Evolutionary conservation across 2,329 filamentous ascomycete genomes (phyloP), one percentile per base, ranked within the genome.

Genomic region (Ascochyta rabiei): DNA sequence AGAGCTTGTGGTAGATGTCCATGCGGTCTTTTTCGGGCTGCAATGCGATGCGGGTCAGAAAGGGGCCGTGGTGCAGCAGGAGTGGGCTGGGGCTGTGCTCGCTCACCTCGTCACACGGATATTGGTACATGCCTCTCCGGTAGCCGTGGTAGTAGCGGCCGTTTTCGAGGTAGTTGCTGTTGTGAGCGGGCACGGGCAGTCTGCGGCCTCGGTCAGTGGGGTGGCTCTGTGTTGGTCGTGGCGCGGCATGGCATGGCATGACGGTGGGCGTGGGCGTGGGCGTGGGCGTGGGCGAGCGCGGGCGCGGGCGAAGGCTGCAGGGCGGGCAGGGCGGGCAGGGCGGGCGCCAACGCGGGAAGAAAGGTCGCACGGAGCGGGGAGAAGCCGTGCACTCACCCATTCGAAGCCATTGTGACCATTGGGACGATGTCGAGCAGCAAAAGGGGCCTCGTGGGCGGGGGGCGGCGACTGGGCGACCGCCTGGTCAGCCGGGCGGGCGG

Each of bases 1-100:
- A 89, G 63, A 93, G 79, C 67, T 90, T 89, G 78, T 96, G 89
- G 69, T 91, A 88, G 41, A 93, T 88, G 69, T 96, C 91, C 69
- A 93, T 82, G 62, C 90, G 85, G 71, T 92, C 89, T 68, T 87
- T 84, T 74, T 95, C 91, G 58, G 82, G 79, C 84, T 90, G 47
- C 39, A 24, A 13, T 30, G 54, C 40, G 49, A 13, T 30, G 54
- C 40, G 49, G 9, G 62, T 69, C 60, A 67, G 64, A 46, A 46
- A 19, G 43, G 18, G 47, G 19, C 47, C 16, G 18, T 38, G 35
- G 8, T 10, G 35, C 16, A 16, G 35, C 8, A 13, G 13, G 37
- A 6, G 30, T 28, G 18, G 35, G 52, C 31, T 24, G 45, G 18
- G 35, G 52, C 31, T 24, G 45, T 15, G 35, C 33, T 4, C 42